These are phyloP conservation scores for Saccharomycopsis microspora DNA, from an alignment of 805 yeast species.

Conservation along the genomic window DNA sequence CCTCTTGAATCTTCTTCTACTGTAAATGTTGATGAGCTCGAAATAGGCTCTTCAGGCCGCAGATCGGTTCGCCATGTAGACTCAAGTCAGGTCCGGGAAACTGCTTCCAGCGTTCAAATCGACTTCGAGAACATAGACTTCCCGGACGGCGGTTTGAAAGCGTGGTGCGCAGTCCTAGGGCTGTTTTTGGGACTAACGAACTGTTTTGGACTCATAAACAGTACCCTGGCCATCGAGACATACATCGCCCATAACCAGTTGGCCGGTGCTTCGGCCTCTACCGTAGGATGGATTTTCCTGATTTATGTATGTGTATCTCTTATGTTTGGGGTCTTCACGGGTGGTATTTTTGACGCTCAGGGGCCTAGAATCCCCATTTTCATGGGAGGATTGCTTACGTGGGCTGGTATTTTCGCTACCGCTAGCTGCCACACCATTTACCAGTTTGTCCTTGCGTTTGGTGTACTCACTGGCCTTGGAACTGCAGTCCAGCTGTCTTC, in stretches of 20 bases:
- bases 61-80: no score
- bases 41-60: no score
- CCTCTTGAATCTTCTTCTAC: no score
- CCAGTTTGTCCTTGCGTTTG: conserved; percentile 43
- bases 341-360: conserved; percentile 33
- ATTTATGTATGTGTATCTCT: conserved; percentile 22
- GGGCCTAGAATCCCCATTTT: conserved; percentile 31
- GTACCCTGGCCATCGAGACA: conserved; percentile 59
- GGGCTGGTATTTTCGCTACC: conserved; percentile 32
- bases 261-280: conserved; percentile 29
- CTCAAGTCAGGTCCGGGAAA: no score
- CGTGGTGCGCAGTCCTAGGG: conserved; percentile 48
- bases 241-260: conserved; percentile 46
- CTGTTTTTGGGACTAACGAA: conserved; percentile 46
- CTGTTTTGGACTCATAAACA: conserved; percentile 54
- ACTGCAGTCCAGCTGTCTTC: conserved; percentile 32
- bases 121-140: conserved; percentile 3
- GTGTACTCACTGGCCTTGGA: conserved; percentile 35
- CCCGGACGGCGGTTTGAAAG: conserved; percentile 54
- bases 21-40: no score
- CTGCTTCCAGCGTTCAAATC: no score
- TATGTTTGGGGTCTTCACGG: conserved; percentile 29
- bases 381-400: conserved; percentile 27
- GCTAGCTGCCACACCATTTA: conserved; percentile 33
- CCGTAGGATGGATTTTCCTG: conserved; percentile 60